These are phyloP conservation scores for Magnolia kwangsiensis DNA, from an alignment of 164 flowering plant genomes.

Conservation along the genomic window DNA sequence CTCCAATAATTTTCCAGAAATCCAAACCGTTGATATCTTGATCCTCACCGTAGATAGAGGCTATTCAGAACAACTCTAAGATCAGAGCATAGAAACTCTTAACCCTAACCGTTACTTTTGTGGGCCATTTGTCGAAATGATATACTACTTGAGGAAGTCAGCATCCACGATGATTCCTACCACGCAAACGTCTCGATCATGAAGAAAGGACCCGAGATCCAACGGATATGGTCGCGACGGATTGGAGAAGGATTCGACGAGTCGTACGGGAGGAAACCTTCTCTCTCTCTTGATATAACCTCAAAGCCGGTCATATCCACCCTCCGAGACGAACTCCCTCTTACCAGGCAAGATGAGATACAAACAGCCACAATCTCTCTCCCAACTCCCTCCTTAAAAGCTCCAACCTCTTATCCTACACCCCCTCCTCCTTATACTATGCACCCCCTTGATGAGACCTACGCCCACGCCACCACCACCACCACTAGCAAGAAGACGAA, in stretches of 20 bases:
- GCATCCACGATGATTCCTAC: too few species aligned
- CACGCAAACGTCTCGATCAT: too few species aligned
- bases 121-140: too few species aligned
- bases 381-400: neutral
- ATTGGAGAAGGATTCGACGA: neutral
- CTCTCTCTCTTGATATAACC: neutral
- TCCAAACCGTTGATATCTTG: neutral
- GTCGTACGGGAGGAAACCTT: neutral
- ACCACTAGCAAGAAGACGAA: slow-evolving; percentile 9
- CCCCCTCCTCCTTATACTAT: neutral
- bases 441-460: slow-evolving; percentile 25
- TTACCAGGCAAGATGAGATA: neutral
- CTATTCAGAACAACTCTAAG: too few species aligned
- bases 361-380: neutral
- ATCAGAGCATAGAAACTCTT: too few species aligned
- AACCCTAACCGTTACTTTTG: too few species aligned
- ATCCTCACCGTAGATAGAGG: too few species aligned
- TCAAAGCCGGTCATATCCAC: neutral
- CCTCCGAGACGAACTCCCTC: neutral
- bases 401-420: neutral
- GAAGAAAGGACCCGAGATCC: too few species aligned
- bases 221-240: neutral
- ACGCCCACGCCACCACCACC: slow-evolving; percentile 22
- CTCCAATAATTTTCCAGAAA: neutral
- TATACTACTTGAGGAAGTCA: too few species aligned